phyloP scores from a whole-genome alignment of 23 red algal genomes.

The Gracilaria domingensis region DNA sequence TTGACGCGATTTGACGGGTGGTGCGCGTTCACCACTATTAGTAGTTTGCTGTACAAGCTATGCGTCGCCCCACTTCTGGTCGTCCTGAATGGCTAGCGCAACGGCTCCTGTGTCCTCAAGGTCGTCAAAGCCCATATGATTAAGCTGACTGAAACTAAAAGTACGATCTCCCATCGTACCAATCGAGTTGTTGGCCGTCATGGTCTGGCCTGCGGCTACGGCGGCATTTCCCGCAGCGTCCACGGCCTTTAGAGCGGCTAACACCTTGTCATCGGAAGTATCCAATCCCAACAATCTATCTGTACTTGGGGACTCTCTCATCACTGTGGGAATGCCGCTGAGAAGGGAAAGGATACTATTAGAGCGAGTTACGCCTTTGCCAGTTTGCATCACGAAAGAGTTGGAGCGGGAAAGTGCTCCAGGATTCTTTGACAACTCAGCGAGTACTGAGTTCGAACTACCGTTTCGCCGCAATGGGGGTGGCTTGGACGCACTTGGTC shows the following conservation, averaged over 20 bases:
- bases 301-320: conserved; percentile 74
- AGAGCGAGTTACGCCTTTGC: conserved; percentile 68
- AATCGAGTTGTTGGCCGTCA: conserved; percentile 35
- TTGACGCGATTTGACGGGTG: background rate
- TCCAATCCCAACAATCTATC: conserved; percentile 74
- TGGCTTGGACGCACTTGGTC: conserved; percentile 52
- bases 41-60: conserved; percentile 29
- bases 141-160: conserved; percentile 71
- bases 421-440: conserved; percentile 66
- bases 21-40: conserved; percentile 18
- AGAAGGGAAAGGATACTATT: conserved; percentile 76
- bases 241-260: conserved; percentile 47
- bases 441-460: conserved; percentile 69
- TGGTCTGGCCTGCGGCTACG: conserved; percentile 26
- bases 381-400: conserved; percentile 59
- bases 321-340: conserved; percentile 70
- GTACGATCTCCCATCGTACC: conserved; percentile 67
- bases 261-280: conserved; percentile 39
- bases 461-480: conserved; percentile 70
- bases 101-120: conserved; percentile 61
- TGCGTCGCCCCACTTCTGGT: conserved; percentile 55
- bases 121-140: conserved; percentile 69
- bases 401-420: conserved; percentile 70
- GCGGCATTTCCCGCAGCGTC: conserved; percentile 30
- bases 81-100: conserved; percentile 55